Percentiles rank a stretch among this genome's conserved stretches.
Evolutionary conservation across 208 protist genomes (phyloP).

Genomic region (Endotrypanum monterogeii): DNA sequence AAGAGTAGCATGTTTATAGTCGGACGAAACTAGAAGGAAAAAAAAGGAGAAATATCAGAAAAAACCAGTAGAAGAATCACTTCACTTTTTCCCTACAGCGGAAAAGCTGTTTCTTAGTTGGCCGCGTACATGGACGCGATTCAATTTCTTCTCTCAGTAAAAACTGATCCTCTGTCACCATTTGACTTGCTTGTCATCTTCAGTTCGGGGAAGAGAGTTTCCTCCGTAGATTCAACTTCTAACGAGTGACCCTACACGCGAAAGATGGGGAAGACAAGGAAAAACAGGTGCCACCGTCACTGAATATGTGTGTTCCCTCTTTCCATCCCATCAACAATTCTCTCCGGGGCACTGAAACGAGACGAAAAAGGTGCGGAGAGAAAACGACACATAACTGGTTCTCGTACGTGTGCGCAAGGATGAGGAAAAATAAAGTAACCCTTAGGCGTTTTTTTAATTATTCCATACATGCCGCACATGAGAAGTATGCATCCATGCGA

Average conservation of each 20-base stretch:
- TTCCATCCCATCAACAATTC: neutral
- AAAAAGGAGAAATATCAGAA: too few relatives aligned
- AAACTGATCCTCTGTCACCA: too few relatives aligned
- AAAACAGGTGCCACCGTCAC: neutral
- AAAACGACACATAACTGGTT: neutral
- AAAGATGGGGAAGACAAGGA: neutral
- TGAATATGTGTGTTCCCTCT: neutral
- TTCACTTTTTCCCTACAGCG: neutral
- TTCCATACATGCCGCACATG: neutral
- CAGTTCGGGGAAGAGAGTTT: too few relatives aligned
- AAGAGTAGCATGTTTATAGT: constrained; percentile 8
- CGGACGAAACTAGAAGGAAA: neutral
- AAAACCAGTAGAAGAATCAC: neutral
- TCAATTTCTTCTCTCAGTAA: neutral
- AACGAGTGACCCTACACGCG: neutral
- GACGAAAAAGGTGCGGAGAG: constrained; percentile 2
- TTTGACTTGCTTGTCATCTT: neutral
- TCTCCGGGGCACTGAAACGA: neutral
- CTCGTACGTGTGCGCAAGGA: neutral
- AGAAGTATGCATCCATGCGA: neutral
- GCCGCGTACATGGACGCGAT: neutral
- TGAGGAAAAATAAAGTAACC: neutral
- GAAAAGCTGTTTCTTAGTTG: neutral
- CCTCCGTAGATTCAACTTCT: neutral
- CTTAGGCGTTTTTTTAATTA: neutral